Conservation (phyloP, 78 protist species). For the Mastigamoeba balamuthi region DNA sequence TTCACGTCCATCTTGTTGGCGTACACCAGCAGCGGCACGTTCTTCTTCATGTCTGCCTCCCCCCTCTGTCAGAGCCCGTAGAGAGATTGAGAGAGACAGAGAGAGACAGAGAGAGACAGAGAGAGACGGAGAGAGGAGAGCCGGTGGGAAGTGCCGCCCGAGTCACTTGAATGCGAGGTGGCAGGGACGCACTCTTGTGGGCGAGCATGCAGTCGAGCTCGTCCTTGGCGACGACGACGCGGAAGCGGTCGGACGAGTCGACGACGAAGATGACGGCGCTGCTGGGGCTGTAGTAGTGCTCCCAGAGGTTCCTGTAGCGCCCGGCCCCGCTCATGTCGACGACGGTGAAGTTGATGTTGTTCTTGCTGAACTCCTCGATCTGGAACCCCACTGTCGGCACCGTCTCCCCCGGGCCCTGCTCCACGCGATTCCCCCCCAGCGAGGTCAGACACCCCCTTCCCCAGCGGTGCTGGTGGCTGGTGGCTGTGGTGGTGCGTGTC, state of each 20-base stretch:
- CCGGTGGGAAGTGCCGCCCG: no score
- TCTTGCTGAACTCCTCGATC: constrained; percentile 35
- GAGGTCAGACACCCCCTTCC: neutral
- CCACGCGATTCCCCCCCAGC: neutral
- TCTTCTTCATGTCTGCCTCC: neutral
- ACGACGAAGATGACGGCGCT: constrained; percentile 72
- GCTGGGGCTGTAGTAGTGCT: constrained; percentile 37
- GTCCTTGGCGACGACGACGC: constrained; percentile 70
- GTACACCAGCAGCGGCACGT: neutral
- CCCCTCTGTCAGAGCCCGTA: no score
- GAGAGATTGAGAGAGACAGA: no score
- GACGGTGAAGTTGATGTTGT: constrained; percentile 47
- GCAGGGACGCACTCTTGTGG: neutral
- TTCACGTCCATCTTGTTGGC: constrained; percentile 15
- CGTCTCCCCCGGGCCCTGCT: constrained; percentile 2
- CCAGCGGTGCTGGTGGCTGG: no score
- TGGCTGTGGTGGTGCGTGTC: no score
- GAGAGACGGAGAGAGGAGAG: no score
- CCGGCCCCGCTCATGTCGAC: constrained; percentile 75
- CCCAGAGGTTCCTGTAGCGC: constrained; percentile 71
- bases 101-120: no score
- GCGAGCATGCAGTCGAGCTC: constrained; percentile 45
- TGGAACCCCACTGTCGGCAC: constrained; percentile 65
- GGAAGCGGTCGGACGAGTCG: constrained; percentile 57
- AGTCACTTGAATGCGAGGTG: no score